Evolutionary conservation across 257 asterid genomes (phyloP), one percentile per base, ranked within the genome.

Genomic region (Solanum sejunctum): DNA sequence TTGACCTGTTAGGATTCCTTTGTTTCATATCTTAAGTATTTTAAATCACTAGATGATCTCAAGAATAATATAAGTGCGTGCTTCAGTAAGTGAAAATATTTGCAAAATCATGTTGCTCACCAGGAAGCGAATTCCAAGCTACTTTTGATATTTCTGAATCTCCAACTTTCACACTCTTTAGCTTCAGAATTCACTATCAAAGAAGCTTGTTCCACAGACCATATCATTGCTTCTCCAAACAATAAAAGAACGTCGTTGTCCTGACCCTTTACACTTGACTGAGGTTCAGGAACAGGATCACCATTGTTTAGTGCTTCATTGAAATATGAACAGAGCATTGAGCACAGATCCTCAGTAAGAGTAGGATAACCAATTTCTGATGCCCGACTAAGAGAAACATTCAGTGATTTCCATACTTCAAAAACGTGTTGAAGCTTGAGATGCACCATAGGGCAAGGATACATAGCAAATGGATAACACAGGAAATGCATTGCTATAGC

Each of bases 331-430:
- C 84, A 88, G 85, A 94, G 81, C 43, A 89, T 66, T 45, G 89
- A 86, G 73, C 84, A 89, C 77, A 94, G 87, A 85, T 92, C 92
- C 88, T 90, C 92, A 16, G 92, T 86, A 82, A 69, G 84, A 82
- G 85, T 81, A 78, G 86, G 86, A 88, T 81, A 78, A 82, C 86
- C 81, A 84, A 86, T 47, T 78, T 85, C 87, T 64, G 86, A 86
- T 84, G 88, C 87, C 80, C 75, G 85, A 71, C 86, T 80, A 83
- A 91, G 86, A 84, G 93, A 90, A 54, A 63, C 85, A 87, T 87
- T 91, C 80, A 93, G 92, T 61, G 73, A 85, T 86, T 84, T 88
- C 98, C 97, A 94, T 9, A 32, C 90, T 83, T 89, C 94, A 43
- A 85, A 82, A 84, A 91, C 87, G 54, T 84, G 84, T 84, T 83